phyloP scores from a whole-genome alignment of 306 rosid species.

The Cucumis hystrix region DNA sequence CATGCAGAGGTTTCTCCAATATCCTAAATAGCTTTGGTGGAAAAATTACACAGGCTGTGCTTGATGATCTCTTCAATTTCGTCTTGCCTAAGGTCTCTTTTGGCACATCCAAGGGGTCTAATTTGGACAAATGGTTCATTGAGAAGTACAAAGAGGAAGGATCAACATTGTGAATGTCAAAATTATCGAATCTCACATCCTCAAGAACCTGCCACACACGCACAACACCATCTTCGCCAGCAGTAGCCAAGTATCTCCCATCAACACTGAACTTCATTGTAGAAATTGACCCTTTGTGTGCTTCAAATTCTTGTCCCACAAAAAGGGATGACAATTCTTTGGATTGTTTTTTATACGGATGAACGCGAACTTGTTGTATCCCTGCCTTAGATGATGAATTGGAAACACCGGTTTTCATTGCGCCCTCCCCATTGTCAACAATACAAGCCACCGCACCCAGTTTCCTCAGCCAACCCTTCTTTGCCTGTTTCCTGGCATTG shows the following conservation, averaged over 20 bases:
- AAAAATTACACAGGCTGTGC: conserved; percentile 57
- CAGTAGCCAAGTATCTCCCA: conserved; percentile 70
- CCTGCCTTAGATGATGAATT: conserved; percentile 5
- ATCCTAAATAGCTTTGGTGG: conserved; percentile 62
- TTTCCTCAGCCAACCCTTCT: conserved; percentile 48
- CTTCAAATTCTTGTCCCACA: conserved; percentile 52
- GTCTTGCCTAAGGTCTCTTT: conserved; percentile 32
- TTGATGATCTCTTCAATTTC: conserved; percentile 35
- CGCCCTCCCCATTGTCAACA: conserved; percentile 16
- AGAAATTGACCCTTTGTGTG: conserved; percentile 66
- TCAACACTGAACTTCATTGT: conserved; percentile 79
- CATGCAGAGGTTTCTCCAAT: conserved; percentile 57
- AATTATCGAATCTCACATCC: conserved; percentile 33
- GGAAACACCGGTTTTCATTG: not conserved
- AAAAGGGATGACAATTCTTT: conserved; percentile 70
- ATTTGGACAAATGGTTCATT: conserved; percentile 33
- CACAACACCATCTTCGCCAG: conserved; percentile 68
- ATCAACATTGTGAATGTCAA: conserved; percentile 34
- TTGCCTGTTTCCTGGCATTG: conserved; percentile 24
- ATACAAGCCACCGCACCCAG: conserved; percentile 43
- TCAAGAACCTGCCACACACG: conserved; percentile 72
- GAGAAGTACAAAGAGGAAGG: conserved; percentile 56
- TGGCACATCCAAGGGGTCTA: conserved; percentile 30
- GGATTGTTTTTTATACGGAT: conserved; percentile 33
- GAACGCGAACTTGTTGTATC: conserved; percentile 46